Evolutionary conservation across 352 stramenopile genomes (phyloP).

Genomic region (Phytophthora quininea): DNA sequence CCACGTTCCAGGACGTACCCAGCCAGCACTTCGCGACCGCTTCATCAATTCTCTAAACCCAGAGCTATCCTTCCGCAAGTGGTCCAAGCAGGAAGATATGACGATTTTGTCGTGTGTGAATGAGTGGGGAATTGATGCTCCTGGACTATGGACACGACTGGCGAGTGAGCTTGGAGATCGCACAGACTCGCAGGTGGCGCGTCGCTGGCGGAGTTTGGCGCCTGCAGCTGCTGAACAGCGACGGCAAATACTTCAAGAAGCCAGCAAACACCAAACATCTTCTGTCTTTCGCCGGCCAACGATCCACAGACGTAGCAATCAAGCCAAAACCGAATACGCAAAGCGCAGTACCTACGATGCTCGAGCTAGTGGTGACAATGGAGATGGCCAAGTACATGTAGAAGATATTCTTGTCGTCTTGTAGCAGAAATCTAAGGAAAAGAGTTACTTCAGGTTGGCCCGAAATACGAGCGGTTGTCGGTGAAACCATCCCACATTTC

Average conservation of each 20-base stretch:
- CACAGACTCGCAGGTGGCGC: slow-evolving; percentile 53
- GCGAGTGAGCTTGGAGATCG: slow-evolving; percentile 51
- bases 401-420: too few relatives aligned
- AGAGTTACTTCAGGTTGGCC: neutral
- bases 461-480: neutral
- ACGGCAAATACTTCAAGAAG: slow-evolving; percentile 28
- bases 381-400: neutral
- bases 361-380: slow-evolving; percentile 10
- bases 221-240: slow-evolving; percentile 43
- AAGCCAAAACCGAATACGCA: slow-evolving; percentile 16
- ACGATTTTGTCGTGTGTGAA: slow-evolving; percentile 41
- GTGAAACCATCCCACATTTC: neutral
- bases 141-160: slow-evolving; percentile 50
- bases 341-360: slow-evolving; percentile 53
- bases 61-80: slow-evolving; percentile 64
- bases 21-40: slow-evolving; percentile 64
- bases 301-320: slow-evolving; percentile 28
- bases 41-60: slow-evolving; percentile 76
- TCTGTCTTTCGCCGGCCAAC: slow-evolving; percentile 56
- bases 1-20: slow-evolving; percentile 57
- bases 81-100: slow-evolving; percentile 59
- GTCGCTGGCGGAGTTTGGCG: slow-evolving; percentile 48
- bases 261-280: slow-evolving; percentile 35
- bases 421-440: too few relatives aligned
- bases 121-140: slow-evolving; percentile 44